phyloP scores from a whole-genome alignment of 108 stramenopile genomes.

The Cyclotella cryptica region DNA sequence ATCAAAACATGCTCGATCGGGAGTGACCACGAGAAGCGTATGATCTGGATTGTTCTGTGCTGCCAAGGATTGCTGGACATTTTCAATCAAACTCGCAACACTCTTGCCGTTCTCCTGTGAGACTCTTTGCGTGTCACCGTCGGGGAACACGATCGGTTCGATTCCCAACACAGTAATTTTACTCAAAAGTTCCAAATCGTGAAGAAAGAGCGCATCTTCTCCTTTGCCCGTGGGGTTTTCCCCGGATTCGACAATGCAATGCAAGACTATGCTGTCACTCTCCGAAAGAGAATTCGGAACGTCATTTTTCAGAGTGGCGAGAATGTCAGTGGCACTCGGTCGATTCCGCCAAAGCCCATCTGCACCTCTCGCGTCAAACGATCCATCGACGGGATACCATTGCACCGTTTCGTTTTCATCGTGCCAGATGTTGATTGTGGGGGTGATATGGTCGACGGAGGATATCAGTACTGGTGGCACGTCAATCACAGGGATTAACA shows the following conservation, averaged over 20 bases:
- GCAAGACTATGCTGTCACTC: slow-evolving; percentile 35
- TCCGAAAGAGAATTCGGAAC: background rate
- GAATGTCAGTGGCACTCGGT: slow-evolving; percentile 51
- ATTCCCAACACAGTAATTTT: slow-evolving; percentile 44
- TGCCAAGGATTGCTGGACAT: slow-evolving; percentile 13
- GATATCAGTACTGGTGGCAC: slow-evolving; percentile 33
- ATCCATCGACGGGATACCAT: slow-evolving; percentile 65
- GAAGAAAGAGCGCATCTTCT: slow-evolving; percentile 49
- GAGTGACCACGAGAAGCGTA: slow-evolving; percentile 29
- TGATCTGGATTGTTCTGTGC: background rate
- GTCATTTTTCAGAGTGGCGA: slow-evolving; percentile 6
- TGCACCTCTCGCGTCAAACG: slow-evolving; percentile 56
- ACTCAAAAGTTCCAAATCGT: slow-evolving; percentile 39
- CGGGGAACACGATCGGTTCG: slow-evolving; percentile 65
- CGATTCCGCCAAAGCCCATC: slow-evolving; percentile 61
- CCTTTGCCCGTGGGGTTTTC: slow-evolving; percentile 44
- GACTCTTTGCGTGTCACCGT: slow-evolving; percentile 29
- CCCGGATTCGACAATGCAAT: slow-evolving; percentile 58
- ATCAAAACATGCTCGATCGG: slow-evolving; percentile 38
- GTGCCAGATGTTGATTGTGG: slow-evolving; percentile 68
- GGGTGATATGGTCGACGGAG: slow-evolving; percentile 54
- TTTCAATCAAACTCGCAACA: slow-evolving; percentile 10
- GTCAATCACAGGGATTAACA: slow-evolving; percentile 33
- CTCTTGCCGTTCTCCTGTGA: slow-evolving; percentile 29
- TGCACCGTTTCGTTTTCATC: slow-evolving; percentile 54